Conservation (phyloP, 2,329 filamentous ascomycete genomes). For the Fusarium secorum region DNA sequence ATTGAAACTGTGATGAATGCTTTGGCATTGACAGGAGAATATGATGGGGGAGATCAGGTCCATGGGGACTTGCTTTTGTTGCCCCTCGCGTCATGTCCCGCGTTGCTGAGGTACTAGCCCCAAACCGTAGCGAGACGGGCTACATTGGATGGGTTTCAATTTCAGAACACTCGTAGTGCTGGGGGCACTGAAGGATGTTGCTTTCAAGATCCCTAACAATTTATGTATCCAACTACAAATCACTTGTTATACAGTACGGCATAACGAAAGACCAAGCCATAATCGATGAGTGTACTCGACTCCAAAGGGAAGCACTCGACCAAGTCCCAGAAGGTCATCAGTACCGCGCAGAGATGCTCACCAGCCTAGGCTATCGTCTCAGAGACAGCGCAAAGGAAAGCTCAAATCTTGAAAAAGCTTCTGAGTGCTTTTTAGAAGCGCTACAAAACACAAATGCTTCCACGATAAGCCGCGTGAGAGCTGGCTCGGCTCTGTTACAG, state of each 20-base stretch:
- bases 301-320: not conserved
- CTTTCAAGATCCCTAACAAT: too few species aligned
- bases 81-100: not conserved
- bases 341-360: not conserved
- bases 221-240: too few species aligned
- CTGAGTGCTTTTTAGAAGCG: rapidly evolving
- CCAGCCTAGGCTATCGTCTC: not conserved
- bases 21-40: too few species aligned
- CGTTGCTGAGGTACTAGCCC: not conserved
- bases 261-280: not conserved
- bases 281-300: not conserved
- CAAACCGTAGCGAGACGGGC: not conserved
- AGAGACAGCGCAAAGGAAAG: not conserved
- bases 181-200: too few species aligned
- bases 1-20: not conserved
- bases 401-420: not conserved
- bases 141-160: too few species aligned
- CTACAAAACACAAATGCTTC: not conserved
- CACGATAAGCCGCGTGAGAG: not conserved
- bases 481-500: not conserved
- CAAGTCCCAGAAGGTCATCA: not conserved
- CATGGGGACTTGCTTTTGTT: not conserved
- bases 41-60: not conserved
- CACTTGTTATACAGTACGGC: not conserved
- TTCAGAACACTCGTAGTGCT: too few species aligned